phyloP scores from a whole-genome alignment of 495 filamentous ascomycete species.

The Podospora appendiculata region DNA sequence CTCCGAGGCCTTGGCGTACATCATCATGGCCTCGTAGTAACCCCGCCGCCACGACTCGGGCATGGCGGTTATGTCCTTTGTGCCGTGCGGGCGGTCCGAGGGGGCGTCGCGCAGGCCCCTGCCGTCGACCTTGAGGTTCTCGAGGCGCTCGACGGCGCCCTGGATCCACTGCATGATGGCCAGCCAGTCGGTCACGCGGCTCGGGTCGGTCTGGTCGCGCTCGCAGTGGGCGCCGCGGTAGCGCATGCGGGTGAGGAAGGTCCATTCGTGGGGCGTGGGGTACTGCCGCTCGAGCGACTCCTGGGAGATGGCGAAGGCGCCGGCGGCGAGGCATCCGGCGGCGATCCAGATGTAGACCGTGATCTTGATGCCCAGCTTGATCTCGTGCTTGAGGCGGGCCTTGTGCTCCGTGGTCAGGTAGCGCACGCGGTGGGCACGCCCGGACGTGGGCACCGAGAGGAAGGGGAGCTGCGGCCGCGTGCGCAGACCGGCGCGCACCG shows the following conservation, averaged over 20 bases:
- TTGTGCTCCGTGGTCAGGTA: constrained; percentile 71
- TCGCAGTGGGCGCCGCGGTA: constrained; percentile 52
- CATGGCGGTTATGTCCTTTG: constrained; percentile 61
- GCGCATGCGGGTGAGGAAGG: constrained; percentile 49
- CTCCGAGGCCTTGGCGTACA: constrained; percentile 66
- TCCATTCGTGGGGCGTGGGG: constrained; percentile 72
- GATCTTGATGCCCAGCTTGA: constrained; percentile 54
- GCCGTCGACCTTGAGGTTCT: constrained; percentile 60
- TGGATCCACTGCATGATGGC: constrained; percentile 46
- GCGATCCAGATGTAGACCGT: constrained; percentile 48
- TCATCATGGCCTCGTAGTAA: constrained; percentile 74
- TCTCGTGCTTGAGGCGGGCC: constrained; percentile 55
- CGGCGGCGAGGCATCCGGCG: constrained; percentile 42
- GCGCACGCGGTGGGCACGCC: constrained; percentile 48
- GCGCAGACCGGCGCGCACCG: constrained; percentile 9
- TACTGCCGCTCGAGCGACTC: constrained; percentile 65
- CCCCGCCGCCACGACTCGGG: constrained; percentile 74
- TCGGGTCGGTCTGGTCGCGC: constrained; percentile 44
- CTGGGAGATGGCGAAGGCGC: constrained; percentile 52
- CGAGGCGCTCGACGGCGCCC: constrained; percentile 50
- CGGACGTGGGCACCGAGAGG: constrained; percentile 43
- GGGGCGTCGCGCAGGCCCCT: constrained; percentile 44
- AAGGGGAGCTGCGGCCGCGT: constrained; percentile 74
- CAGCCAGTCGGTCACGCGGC: constrained; percentile 55
- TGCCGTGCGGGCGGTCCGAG: constrained; percentile 16